Evolutionary conservation across 2,329 filamentous ascomycete species (phyloP).

Genomic region (Trichoderma breve): DNA sequence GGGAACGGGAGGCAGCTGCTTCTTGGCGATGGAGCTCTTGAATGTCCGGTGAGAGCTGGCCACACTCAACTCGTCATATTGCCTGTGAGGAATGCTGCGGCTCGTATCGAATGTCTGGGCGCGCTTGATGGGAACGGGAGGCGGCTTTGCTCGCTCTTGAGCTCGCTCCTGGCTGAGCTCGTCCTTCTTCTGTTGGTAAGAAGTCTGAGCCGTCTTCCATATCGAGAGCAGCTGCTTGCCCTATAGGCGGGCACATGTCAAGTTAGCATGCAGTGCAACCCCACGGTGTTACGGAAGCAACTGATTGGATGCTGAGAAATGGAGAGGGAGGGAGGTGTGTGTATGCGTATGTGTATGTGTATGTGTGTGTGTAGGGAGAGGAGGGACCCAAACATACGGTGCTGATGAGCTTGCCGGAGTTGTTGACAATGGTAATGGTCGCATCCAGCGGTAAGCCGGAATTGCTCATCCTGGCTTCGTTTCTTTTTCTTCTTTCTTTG

Average conservation of each 20-base stretch:
- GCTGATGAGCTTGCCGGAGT: slow-evolving; percentile 85
- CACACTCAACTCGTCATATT: slow-evolving; percentile 34
- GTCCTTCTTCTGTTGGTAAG: slow-evolving; percentile 85
- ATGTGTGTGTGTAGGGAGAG: not conserved
- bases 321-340: not conserved
- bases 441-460: slow-evolving; percentile 51
- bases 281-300: slow-evolving; percentile 17
- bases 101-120: slow-evolving; percentile 32
- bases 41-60: slow-evolving; percentile 45
- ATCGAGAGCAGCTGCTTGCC: slow-evolving; percentile 87
- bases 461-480: not conserved
- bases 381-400: slow-evolving; percentile 57
- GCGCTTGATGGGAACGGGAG: slow-evolving; percentile 15
- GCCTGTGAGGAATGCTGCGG: slow-evolving; percentile 24
- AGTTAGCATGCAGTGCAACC: slow-evolving; percentile 6
- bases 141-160: slow-evolving; percentile 52
- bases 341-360: not conserved
- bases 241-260: slow-evolving; percentile 43
- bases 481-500: not conserved
- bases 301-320: not conserved
- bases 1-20: slow-evolving; percentile 29
- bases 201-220: slow-evolving; percentile 87
- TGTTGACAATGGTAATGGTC: slow-evolving; percentile 87
- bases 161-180: slow-evolving; percentile 66
- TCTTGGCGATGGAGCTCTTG: slow-evolving; percentile 36